Base-by-base conservation (phyloP, 352 stramenopile genomes). In the Phytophthora crassamura region DNA sequence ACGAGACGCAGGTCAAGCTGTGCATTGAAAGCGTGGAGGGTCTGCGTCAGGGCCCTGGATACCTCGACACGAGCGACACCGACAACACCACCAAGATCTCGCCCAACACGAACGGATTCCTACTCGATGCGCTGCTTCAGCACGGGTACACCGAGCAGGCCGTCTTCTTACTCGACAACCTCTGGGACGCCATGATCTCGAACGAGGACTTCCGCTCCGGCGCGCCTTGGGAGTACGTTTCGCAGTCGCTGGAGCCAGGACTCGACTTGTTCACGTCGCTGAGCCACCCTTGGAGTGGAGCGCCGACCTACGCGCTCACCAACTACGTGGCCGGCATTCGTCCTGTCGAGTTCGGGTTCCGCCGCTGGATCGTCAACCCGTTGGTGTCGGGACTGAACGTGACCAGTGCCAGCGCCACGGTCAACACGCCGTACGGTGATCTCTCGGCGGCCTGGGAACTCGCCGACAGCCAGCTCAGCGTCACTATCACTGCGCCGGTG, bases 151-250 rank as follows among this genome's bases (percentile, higher is more conserved):
- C 41, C 10, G 41, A 71, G 15, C 28, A 76, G 42, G 57, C 57
- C 15, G 64, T 32, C 11, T 76, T 76, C 32, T 43, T 75, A 40
- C 42, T 76, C 2, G 68, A 72, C 41, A 72, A 72, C 51, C 63
- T 72, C 41, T 76, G 68, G 68, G 63, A 72, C 34, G 63, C 36
- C 36, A 76, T 76, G 68, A 59, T 76, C 25, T 75, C 67, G 8
- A 61, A 72, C 62, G 62, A 72, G 40, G 57, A 32, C 3, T 69
- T 60, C 11, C 50, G 51, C 10, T 68, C 61, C 0, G 67, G 67
- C 10, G 67, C 59, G 18, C 58, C 50, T 41, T 75, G 62, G 67
- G 55, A 72, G 46, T 75, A 75, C 50, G 67, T 75, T 9, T 39
- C 55, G 14, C 67, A 72, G 35, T 62, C 64, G 9, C 51, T 72